Evolutionary conservation across 73 alveolate genomes (phyloP), one percentile per base, ranked within the genome.

Genomic region (Effrenium voratum): DNA sequence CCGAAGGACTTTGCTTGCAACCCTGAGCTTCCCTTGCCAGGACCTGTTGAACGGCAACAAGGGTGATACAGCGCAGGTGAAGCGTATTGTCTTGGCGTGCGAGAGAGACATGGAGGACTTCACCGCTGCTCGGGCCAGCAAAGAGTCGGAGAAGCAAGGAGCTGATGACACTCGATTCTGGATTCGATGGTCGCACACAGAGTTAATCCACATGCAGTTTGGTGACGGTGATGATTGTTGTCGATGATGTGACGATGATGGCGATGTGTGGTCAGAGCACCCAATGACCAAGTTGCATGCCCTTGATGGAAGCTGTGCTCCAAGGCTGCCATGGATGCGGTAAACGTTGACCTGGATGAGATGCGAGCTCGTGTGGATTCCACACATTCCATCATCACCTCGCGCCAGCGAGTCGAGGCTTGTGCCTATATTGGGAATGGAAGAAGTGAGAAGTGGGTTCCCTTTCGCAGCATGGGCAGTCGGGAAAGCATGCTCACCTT

Each of bases 101-200:
- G 98, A 92, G 40, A 47, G 98, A 91, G 98, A 92, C 91, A 92
- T 92, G 98, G 98, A 92, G 47, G 98, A 92, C 81, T 92, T 72
- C 81, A 92, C 91, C 24, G 98, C 75, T 28, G 70, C 92, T 82
- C 38, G 36, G 73, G 72, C 16, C 16, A 57, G 28, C 28, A 30
- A 22, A 22, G 72, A 57, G n/a, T 0, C 28, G n/a, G 16, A 57
- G 28, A 57, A 0, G 16, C n/a, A 57, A n/a, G n/a, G n/a, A n/a
- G n/a, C n/a, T n/a, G n/a, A n/a, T n/a, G n/a, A n/a, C n/a, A n/a
- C n/a, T n/a, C n/a, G n/a, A n/a, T n/a, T n/a, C n/a, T n/a, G n/a
- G n/a, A n/a, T n/a, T n/a, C n/a, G n/a, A n/a, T n/a, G n/a, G n/a
- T n/a, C n/a, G n/a, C n/a, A n/a, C n/a, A n/a, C n/a, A n/a, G n/a